phyloP scores from a whole-genome alignment of 805 yeast species.

The Yarrowia keelungensis region DNA sequence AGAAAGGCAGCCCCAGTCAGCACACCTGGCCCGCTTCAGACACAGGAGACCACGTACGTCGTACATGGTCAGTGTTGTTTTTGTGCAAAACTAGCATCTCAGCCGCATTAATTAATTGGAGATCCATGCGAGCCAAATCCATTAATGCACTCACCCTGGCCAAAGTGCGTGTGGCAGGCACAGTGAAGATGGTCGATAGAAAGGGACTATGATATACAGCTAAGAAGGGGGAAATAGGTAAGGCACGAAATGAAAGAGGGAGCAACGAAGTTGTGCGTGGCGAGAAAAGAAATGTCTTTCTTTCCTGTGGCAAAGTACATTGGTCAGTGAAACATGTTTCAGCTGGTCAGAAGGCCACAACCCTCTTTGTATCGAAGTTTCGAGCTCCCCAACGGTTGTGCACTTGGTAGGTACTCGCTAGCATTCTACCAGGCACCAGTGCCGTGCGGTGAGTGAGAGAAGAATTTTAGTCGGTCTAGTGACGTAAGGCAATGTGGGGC shows the following conservation, averaged over 20 bases:
- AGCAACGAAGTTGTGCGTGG: background rate
- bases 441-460: background rate
- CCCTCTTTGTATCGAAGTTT: background rate
- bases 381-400: slow-evolving; percentile 8
- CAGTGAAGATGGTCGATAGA: no score
- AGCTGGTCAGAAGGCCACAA: background rate
- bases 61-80: background rate
- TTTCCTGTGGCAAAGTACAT: no score
- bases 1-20: background rate
- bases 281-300: no score
- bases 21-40: background rate
- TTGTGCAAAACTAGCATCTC: slow-evolving; percentile 13
- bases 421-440: background rate
- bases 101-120: slow-evolving; percentile 20
- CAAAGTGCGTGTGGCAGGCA: background rate
- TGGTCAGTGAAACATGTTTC: slow-evolving; percentile 3
- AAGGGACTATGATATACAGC: no score
- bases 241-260: no score
- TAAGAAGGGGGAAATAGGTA: no score
- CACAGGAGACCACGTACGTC: no score
- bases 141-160: slow-evolving; percentile 17
- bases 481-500: no score
- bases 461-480: no score
- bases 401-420: background rate
- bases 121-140: slow-evolving; percentile 24